A percentile compares a stretch with the other conserved stretches of the same genome.
Conservation (phyloP, 352 stramenopile genomes). For the Plasmopara muralis region DNA sequence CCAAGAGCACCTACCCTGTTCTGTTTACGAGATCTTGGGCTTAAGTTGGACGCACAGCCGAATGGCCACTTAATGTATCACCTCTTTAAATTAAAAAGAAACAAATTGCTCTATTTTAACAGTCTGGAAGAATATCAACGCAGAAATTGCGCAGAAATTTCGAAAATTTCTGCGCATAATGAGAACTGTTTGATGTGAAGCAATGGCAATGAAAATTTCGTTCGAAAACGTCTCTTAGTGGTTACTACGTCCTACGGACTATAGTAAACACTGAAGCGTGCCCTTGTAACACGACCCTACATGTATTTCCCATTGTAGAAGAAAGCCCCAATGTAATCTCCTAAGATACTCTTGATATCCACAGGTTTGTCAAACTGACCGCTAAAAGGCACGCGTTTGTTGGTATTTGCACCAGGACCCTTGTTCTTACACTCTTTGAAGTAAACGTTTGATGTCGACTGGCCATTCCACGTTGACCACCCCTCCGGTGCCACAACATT, state of each 20-base stretch:
- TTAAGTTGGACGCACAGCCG: too few species aligned
- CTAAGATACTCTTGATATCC: constrained; percentile 3
- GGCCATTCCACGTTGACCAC: constrained; percentile 5
- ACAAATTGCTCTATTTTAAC: too few species aligned
- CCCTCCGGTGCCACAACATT: constrained; percentile 6
- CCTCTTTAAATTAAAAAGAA: too few species aligned
- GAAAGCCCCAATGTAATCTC: neutral
- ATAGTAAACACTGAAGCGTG: neutral
- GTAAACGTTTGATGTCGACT: constrained; percentile 7
- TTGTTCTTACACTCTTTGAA: constrained; percentile 16
- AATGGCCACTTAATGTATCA: too few species aligned
- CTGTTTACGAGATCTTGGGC: too few species aligned
- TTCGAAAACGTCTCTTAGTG: too few species aligned
- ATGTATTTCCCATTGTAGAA: neutral
- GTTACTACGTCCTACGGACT: too few species aligned
- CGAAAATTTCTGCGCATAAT: too few species aligned
- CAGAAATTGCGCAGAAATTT: too few species aligned
- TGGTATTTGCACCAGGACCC: constrained; percentile 2
- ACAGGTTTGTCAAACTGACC: constrained; percentile 5
- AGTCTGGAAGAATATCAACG: too few species aligned
- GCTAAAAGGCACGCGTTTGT: constrained; percentile 8
- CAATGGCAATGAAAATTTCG: too few species aligned
- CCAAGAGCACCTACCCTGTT: neutral
- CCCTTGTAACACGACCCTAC: neutral
- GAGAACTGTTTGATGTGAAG: too few species aligned